These are phyloP conservation scores for Xanthoconium purpureum DNA, from an alignment of 768 basidiomycete species.

Conservation along the genomic window DNA sequence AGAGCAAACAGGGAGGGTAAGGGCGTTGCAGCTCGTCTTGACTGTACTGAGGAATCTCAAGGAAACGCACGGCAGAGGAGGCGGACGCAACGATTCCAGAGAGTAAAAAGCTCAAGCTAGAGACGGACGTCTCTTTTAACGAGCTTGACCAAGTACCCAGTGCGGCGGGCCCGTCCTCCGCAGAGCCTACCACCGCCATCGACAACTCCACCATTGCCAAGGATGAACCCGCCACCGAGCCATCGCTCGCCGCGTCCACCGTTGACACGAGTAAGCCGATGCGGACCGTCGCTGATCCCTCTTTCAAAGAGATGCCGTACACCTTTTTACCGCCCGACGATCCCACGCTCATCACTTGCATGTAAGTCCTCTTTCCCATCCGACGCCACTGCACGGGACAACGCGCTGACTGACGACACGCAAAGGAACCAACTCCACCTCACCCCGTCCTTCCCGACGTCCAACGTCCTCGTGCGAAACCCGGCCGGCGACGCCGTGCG, in stretches of 20 bases:
- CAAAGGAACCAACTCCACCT: conserved; percentile 71
- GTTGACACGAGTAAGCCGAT: conserved; percentile 3
- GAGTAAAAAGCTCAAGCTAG: conserved; percentile 50
- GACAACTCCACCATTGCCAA: conserved; percentile 3
- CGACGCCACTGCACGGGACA: neutral
- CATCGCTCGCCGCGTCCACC: neutral
- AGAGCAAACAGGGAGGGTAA: conserved; percentile 17
- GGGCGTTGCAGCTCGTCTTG: neutral
- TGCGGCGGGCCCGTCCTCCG: conserved; percentile 5
- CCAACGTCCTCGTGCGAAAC: conserved; percentile 85
- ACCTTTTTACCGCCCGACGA: conserved; percentile 74
- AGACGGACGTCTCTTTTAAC: conserved; percentile 16
- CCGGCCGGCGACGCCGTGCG: conserved; percentile 67
- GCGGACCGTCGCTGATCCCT: conserved; percentile 28
- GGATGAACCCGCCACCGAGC: neutral
- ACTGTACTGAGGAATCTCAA: conserved; percentile 6
- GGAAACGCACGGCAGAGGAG: conserved; percentile 51
- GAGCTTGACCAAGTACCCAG: conserved; percentile 3
- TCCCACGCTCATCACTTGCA: conserved; percentile 64
- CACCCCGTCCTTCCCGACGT: conserved; percentile 62
- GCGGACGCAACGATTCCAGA: conserved; percentile 39
- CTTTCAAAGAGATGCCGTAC: conserved; percentile 89
- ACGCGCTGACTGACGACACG: neutral
- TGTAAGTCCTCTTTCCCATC: conserved; percentile 42
- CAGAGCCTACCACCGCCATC: neutral